Percentiles rank a stretch among this genome's conserved stretches.
These are phyloP conservation scores for Picea sitchensis DNA, from an alignment of 75 land plant genomes.

Conservation along the genomic window DNA sequence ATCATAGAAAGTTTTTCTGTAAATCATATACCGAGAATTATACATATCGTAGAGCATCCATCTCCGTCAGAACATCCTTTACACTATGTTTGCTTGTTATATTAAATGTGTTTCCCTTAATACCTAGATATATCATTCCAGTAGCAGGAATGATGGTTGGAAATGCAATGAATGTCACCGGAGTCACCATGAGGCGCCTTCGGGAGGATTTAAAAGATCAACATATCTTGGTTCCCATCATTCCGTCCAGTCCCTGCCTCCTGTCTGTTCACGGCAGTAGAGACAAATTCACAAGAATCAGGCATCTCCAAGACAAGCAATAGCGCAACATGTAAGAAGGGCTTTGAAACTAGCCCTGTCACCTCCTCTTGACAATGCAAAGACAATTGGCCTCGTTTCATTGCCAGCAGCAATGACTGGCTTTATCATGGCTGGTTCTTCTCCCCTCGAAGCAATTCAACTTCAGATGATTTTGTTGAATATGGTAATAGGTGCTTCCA, in stretches of 20 bases:
- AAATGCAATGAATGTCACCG: conserved; percentile 93
- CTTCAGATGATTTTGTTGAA: conserved; percentile 95
- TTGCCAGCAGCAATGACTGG: conserved; percentile 98
- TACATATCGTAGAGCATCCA: too few species aligned
- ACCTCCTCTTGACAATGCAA: conserved; percentile 90
- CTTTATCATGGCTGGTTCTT: conserved; percentile 95
- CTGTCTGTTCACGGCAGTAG: too few species aligned
- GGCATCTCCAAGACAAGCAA: conserved; percentile 92
- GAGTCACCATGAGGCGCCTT: conserved; percentile 88
- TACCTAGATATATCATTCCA: conserved; percentile 91
- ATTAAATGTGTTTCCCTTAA: conserved; percentile 81
- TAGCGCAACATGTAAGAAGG: conserved; percentile 69
- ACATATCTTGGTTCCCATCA: conserved; percentile 59
- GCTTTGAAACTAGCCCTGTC: conserved; percentile 73
- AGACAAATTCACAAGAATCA: too few species aligned
- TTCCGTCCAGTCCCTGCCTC: too few species aligned
- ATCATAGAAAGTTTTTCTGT: too few species aligned
- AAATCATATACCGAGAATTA: conserved; percentile 86
- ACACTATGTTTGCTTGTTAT: conserved; percentile 71
- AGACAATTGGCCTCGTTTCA: conserved; percentile 87
- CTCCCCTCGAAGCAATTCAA: conserved; percentile 88
- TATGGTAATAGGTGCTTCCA: conserved; percentile 85
- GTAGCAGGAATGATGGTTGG: conserved; percentile 98
- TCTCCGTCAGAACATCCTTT: conserved; percentile 77
- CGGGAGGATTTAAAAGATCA: conserved; percentile 84